phyloP scores from a whole-genome alignment of 805 yeast species.

The Wickerhamomyces chaumierensis region DNA sequence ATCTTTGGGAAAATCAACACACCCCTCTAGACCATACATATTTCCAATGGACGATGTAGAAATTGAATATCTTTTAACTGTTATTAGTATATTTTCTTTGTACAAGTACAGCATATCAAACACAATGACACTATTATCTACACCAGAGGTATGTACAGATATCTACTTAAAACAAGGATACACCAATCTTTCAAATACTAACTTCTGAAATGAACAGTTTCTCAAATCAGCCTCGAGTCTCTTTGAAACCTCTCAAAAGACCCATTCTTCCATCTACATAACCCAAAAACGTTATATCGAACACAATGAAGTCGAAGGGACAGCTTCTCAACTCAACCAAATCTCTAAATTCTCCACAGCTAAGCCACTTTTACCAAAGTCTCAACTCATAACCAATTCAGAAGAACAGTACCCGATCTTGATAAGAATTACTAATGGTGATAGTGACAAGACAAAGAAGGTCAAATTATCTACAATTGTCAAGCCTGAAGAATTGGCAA shows the following conservation, averaged over 20 bases:
- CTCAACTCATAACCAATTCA: constrained; percentile 16
- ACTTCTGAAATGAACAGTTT: constrained; percentile 8
- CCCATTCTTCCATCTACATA: constrained; percentile 40
- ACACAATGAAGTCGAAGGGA: constrained; percentile 18
- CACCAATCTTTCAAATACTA: not conserved
- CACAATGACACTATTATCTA: not conserved
- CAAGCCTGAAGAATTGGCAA: constrained; percentile 43
- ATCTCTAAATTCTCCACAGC: constrained; percentile 12
- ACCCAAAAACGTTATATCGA: constrained; percentile 44
- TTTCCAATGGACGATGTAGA: too few species aligned
- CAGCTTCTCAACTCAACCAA: constrained; percentile 9
- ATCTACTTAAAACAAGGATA: too few species aligned
- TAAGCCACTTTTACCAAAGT: constrained; percentile 17
- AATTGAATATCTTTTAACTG: too few species aligned
- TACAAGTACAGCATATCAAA: too few species aligned
- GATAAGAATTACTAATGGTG: constrained; percentile 58
- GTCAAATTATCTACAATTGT: constrained; percentile 68
- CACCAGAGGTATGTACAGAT: not conserved
- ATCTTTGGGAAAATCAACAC: too few species aligned
- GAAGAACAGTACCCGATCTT: constrained; percentile 43
- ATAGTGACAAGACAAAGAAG: constrained; percentile 35
- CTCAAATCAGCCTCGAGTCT: constrained; percentile 16
- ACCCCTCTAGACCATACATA: too few species aligned
- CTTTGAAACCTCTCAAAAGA: constrained; percentile 24
- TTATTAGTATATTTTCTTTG: too few species aligned